Evolutionary conservation across 192 early-diverging fungal species (phyloP), one percentile per base, ranked within the genome.

Genomic region (Backusella westeae): DNA sequence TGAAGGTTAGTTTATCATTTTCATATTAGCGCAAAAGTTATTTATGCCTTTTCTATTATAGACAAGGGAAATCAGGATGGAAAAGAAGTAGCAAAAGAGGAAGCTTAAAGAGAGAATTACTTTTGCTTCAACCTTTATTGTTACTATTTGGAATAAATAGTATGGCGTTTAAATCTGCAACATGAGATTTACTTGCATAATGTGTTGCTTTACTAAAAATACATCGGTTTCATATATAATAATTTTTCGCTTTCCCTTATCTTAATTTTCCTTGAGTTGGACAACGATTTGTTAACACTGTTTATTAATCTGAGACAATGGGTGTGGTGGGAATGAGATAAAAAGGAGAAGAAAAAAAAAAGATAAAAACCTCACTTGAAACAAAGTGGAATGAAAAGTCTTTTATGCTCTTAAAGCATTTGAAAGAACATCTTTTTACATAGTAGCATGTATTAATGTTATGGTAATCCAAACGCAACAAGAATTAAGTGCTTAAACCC

Each of bases 1-100:
- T 78, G 78, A 77, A 52, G 80, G 82, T 75, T 72, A 83, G 56
- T 63, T 23, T 29, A n/a, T 29, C 4, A 14, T 63, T 63, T 23
- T 29, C 10, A 63, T 26, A 63, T 63, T 12, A 29, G 4, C 12
- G 10, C 26, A 12, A 12, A 32, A 1, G 56, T 63, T 63, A 63
- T 29, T 29, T 63, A 63, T 29, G 26, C 3, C 21, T 26, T 63
- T 63, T 23, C 3, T 63, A 10, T 63, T 63, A n/a, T 49, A 49
- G 46, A 49, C 3, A 49, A 49, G 19, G 46, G 19, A 6, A n/a
- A 49, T 17, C 46, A 49, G 6, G 46, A 49, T n/a, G 46, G 6
- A 49, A 15, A 49, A 49, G 46, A 49, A 7, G 19, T 49, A 49
- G 46, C 46, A 49, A 7, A 49, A 49, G 19, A 49, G 6, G 46